Conservation (phyloP, 2,329 filamentous ascomycete species). For the Apiospora kogelbergensis region DNA sequence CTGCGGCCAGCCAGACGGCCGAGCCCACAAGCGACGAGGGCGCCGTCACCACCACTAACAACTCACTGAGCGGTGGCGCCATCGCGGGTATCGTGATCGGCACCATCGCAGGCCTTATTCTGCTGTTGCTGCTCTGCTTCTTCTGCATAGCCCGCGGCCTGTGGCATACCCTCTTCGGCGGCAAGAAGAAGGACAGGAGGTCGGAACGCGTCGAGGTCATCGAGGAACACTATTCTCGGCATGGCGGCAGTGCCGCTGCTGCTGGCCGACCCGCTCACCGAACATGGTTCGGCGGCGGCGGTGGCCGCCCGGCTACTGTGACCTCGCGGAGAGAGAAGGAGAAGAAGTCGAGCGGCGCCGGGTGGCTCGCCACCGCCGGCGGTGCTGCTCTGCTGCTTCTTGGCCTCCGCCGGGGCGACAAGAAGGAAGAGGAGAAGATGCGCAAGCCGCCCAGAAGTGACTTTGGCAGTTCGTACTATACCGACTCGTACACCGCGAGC, state of each 20-base stretch:
- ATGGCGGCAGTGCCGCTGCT: slow-evolving; percentile 44
- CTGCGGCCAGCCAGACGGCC: slow-evolving; percentile 44
- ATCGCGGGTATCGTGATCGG: slow-evolving; percentile 83
- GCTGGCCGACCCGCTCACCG: slow-evolving; percentile 53
- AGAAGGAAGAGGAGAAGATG: slow-evolving; percentile 41
- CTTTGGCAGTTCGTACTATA: slow-evolving; percentile 51
- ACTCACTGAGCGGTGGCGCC: slow-evolving; percentile 64
- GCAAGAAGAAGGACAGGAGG: slow-evolving; percentile 49
- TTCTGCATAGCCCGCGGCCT: slow-evolving; percentile 68
- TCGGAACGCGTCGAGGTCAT: slow-evolving; percentile 58
- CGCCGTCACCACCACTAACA: slow-evolving; percentile 41
- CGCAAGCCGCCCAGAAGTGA: slow-evolving; percentile 40
- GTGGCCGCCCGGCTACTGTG: slow-evolving; percentile 39
- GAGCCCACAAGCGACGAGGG: slow-evolving; percentile 53
- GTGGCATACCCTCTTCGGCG: slow-evolving; percentile 58
- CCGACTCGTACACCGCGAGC: slow-evolving; percentile 52
- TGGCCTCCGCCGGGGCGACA: slow-evolving; percentile 49
- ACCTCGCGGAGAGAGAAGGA: slow-evolving; percentile 44
- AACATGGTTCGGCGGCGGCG: slow-evolving; percentile 56
- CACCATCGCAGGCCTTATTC: slow-evolving; percentile 62
- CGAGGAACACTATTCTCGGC: slow-evolving; percentile 61
- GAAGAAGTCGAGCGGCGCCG: slow-evolving; percentile 43
- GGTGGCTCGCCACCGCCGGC: slow-evolving; percentile 54
- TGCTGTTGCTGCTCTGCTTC: slow-evolving; percentile 71
- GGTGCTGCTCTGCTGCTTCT: slow-evolving; percentile 54